Base-by-base conservation (phyloP, 352 stramenopile species). In the Globisporangium spiculum region DNA sequence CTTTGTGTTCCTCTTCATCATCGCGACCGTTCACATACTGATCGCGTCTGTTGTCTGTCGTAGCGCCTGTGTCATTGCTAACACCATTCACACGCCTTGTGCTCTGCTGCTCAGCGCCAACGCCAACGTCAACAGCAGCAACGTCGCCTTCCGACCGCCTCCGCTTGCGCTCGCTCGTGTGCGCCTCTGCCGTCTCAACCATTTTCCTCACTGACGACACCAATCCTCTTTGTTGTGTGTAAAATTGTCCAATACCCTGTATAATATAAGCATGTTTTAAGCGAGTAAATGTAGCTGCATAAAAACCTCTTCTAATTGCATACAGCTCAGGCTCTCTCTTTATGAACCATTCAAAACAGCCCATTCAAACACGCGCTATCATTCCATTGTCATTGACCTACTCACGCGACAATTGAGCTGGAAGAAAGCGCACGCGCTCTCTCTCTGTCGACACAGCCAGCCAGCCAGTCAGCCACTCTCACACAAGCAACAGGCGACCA, bases 331-430 rank as follows among this genome's bases (percentile, higher is more conserved):
- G 16, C 54, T 60, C 54, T 61, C 55, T 46, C 55, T 46, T 22
- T 61, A 61, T 61, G 62, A 22, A 20, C 62, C 62, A 67, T 62
- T 38, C 62, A 67, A 61, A 61, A 61, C 5, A 52, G 44, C 44
- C 44, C 44, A 52, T 52, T 52, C 44, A 10, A 32, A 32, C 30
- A 32, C 30, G 30, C 30, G 30, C 30, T 32, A 32, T 32, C 36
- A 41, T 14, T 41, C 36, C 36, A 59, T 59, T 34, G 36, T 24
- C 9, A 56, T 27, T 38, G 30, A 26, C 41, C 4, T 50, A 16
- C 41, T 50, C 41, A 46, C 53, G 26, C 24, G 26, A 1, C 5
- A 18, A 7, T 58, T 34, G 52, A 4, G 26, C 7, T 22, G 26
- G 12, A 26, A 4, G 27, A 30, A 41, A 46, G 55, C 30, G 18